These are phyloP conservation scores for Suillus placidus DNA, from an alignment of 768 basidiomycete species.

Conservation along the genomic window DNA sequence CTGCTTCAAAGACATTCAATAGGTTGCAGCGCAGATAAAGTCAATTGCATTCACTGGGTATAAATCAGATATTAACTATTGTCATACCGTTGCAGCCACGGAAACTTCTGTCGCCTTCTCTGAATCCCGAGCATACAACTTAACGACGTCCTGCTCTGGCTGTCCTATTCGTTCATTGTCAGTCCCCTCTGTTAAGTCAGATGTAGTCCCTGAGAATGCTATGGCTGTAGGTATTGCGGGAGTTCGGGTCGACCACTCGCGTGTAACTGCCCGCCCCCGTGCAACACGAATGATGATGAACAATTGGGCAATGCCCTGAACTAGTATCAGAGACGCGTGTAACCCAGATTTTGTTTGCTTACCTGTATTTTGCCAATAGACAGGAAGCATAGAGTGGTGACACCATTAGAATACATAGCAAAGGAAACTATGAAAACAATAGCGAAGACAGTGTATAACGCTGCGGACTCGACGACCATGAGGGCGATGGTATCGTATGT, in stretches of 20 bases:
- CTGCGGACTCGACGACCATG: constrained; percentile 36
- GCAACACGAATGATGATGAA: constrained; percentile 42
- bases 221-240: not conserved
- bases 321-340: not conserved
- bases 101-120: not conserved
- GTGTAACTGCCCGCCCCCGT: constrained; percentile 27
- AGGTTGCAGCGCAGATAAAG: not conserved
- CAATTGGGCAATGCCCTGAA: constrained; percentile 37
- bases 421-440: constrained; percentile 32
- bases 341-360: not conserved
- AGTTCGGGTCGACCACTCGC: not conserved
- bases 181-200: not conserved
- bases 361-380: constrained; percentile 38
- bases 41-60: too few species aligned
- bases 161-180: not conserved
- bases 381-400: constrained; percentile 38
- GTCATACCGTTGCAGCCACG: too few species aligned
- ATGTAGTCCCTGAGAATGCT: not conserved
- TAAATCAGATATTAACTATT: not conserved
- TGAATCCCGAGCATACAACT: not conserved
- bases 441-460: constrained; percentile 24
- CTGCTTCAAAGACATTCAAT: not conserved
- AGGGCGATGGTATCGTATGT: constrained; percentile 29
- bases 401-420: constrained; percentile 13
- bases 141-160: not conserved